Evolutionary conservation across 176 grass and related monocot species (phyloP).

Genomic region (Stipa capillata): DNA sequence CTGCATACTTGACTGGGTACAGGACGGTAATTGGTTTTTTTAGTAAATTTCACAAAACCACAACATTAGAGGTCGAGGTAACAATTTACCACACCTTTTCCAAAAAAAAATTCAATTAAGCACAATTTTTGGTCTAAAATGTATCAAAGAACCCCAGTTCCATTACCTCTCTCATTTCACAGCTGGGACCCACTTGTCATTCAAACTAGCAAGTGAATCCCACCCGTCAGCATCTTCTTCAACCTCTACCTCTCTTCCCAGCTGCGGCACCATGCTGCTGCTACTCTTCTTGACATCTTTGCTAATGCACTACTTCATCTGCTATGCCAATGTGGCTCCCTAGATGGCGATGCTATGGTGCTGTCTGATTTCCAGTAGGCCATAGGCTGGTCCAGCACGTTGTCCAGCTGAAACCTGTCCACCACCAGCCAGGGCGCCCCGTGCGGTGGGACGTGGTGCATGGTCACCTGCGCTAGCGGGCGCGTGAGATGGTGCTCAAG

Average conservation of each 20-base stretch:
- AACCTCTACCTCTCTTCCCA: no score
- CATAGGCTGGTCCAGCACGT: conserved; percentile 19
- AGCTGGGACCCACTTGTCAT: no score
- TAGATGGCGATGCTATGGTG: conserved; percentile 44
- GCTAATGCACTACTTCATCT: neutral
- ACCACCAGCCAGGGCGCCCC: conserved; percentile 27
- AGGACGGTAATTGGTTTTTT: neutral
- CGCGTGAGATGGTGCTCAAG: conserved; percentile 84
- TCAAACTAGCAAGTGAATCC: no score
- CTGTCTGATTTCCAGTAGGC: conserved; percentile 45
- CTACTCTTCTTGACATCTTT: conserved; percentile 15
- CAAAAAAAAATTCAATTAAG: no score
- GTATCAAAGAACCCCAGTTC: no score
- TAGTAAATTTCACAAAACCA: no score
- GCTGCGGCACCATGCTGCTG: neutral
- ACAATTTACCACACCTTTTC: no score
- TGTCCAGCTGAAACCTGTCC: conserved; percentile 55
- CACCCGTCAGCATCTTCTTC: no score
- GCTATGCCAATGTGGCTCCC: conserved; percentile 26
- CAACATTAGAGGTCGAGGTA: no score
- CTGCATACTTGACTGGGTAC: neutral
- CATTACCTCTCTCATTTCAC: no score
- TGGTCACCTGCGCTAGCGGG: conserved; percentile 47
- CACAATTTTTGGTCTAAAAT: no score
- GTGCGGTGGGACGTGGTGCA: conserved; percentile 59